A percentile compares a stretch with the other conserved stretches of the same genome.
phyloP scores from a whole-genome alignment of 176 grass and related monocot species.

The Avena eriantha region DNA sequence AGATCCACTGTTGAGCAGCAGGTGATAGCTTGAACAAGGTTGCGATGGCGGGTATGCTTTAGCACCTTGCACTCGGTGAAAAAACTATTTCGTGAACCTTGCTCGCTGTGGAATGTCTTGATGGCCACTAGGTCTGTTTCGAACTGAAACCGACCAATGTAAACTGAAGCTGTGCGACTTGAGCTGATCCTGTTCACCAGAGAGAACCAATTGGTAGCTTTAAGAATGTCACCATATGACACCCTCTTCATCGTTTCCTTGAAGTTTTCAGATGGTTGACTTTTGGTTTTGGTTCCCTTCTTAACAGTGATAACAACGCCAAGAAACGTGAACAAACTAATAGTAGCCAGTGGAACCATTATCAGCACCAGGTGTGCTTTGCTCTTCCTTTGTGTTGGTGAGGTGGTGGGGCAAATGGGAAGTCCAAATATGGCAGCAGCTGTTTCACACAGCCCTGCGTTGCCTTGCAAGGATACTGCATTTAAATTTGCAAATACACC shows the following conservation, averaged over 20 bases:
- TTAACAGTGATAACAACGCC: not conserved
- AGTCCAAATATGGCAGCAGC: slow-evolving; percentile 33
- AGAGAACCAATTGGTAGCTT: slow-evolving; percentile 52
- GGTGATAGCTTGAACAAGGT: slow-evolving; percentile 40
- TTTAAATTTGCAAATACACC: slow-evolving; percentile 8
- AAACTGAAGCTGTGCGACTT: slow-evolving; percentile 28
- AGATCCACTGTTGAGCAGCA: slow-evolving; percentile 35
- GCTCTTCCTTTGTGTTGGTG: not conserved
- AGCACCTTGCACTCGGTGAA: slow-evolving; percentile 12
- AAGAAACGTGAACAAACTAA: not conserved
- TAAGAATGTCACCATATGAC: slow-evolving; percentile 27
- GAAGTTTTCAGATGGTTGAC: slow-evolving; percentile 4
- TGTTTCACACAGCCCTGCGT: slow-evolving; percentile 8
- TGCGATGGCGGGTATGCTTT: slow-evolving; percentile 32
- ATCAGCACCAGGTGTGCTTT: slow-evolving; percentile 19
- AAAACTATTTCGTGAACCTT: not conserved
- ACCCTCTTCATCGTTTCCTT: slow-evolving; percentile 47
- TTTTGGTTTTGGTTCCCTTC: not conserved
- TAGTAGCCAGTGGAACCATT: not conserved
- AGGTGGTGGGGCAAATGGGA: slow-evolving; percentile 2
- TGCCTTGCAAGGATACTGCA: slow-evolving; percentile 33
- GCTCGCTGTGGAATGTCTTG: slow-evolving; percentile 34
- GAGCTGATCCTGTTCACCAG: slow-evolving; percentile 1
- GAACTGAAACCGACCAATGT: slow-evolving; percentile 43
- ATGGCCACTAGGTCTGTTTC: slow-evolving; percentile 42